phyloP scores from a whole-genome alignment of 176 grass and related monocot genomes.

The Puccinellia tenuiflora region DNA sequence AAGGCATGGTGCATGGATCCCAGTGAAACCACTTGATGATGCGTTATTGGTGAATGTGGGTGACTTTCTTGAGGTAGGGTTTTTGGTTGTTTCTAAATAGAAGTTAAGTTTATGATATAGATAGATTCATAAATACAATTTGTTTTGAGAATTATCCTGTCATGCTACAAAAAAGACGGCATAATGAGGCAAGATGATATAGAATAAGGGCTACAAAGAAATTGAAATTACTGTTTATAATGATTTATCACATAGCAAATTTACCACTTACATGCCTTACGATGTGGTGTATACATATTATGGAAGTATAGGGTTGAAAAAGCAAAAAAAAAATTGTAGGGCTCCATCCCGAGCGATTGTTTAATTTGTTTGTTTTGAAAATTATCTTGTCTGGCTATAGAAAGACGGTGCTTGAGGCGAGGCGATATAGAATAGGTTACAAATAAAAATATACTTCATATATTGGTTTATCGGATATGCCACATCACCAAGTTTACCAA shows the following conservation, averaged over 20 bases:
- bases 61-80: conserved; percentile 48
- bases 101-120: background rate
- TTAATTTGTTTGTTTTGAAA: background rate
- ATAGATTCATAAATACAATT: too few relatives aligned
- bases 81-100: background rate
- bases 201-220: background rate
- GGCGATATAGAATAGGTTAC: background rate
- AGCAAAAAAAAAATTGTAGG: too few relatives aligned
- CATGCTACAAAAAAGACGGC: background rate
- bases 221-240: too few relatives aligned
- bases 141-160: background rate
- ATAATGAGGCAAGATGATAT: background rate
- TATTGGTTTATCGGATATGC: background rate
- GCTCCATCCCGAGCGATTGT: too few relatives aligned
- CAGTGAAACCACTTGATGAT: conserved; percentile 15
- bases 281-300: too few relatives aligned
- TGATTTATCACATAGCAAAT: too few relatives aligned
- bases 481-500: background rate
- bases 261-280: too few relatives aligned
- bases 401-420: background rate
- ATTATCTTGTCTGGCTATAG: background rate
- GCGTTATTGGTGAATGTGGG: conserved; percentile 46
- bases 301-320: too few relatives aligned
- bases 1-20: conserved; percentile 26
- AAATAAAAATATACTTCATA: too few relatives aligned